Evolutionary conservation across 2,329 filamentous ascomycete genomes (phyloP).

Genomic region (Rosellinia necatrix): DNA sequence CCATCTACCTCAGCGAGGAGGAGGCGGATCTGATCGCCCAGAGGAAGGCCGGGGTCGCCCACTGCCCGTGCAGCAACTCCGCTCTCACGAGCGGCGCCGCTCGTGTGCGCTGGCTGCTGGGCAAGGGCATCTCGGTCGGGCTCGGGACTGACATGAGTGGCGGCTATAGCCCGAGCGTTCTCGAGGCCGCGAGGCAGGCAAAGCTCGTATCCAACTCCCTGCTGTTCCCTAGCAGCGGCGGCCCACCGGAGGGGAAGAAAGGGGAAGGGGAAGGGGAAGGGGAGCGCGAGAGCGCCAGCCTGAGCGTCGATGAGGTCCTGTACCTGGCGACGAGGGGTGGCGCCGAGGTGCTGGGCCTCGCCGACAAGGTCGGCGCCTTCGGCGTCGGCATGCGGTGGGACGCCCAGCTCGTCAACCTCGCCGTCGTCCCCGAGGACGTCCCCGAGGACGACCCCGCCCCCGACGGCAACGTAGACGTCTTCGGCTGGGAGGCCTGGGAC

Average conservation of each 20-base stretch:
- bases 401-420: slow-evolving; percentile 78
- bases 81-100: slow-evolving; percentile 80
- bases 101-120: slow-evolving; percentile 73
- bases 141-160: slow-evolving; percentile 91
- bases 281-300: slow-evolving; percentile 58
- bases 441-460: slow-evolving; percentile 40
- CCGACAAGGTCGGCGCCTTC: slow-evolving; percentile 75
- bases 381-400: slow-evolving; percentile 89
- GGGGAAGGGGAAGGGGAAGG: too few species aligned
- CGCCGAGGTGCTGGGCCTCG: slow-evolving; percentile 77
- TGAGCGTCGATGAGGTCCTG: slow-evolving; percentile 84
- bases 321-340: slow-evolving; percentile 89
- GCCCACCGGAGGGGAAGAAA: neutral
- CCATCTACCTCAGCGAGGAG: slow-evolving; percentile 70
- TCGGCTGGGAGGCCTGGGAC: slow-evolving; percentile 89
- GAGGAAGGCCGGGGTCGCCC: slow-evolving; percentile 70
- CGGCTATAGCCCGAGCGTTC: slow-evolving; percentile 74
- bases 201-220: slow-evolving; percentile 76
- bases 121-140: slow-evolving; percentile 77
- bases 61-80: slow-evolving; percentile 88
- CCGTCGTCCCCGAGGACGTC: slow-evolving; percentile 51
- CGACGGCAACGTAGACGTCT: slow-evolving; percentile 77
- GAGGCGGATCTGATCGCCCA: slow-evolving; percentile 69
- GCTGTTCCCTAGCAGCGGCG: slow-evolving; percentile 53
- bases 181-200: slow-evolving; percentile 76